These are phyloP conservation scores for Ministeria vibrans DNA, from an alignment of 78 protist genomes.

Conservation along the genomic window DNA sequence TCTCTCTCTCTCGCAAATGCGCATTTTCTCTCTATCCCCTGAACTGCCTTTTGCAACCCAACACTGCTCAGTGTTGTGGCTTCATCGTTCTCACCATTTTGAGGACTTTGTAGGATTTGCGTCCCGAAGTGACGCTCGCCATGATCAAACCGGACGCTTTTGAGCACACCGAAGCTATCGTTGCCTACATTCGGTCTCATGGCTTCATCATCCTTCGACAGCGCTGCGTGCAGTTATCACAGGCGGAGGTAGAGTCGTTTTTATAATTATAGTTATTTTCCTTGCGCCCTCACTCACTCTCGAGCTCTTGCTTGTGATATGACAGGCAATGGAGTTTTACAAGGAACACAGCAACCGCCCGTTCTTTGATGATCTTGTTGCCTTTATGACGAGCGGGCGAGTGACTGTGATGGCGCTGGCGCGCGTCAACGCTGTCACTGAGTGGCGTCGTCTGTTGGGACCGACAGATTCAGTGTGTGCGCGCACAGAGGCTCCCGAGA, in stretches of 20 bases:
- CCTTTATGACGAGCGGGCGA: constrained; percentile 46
- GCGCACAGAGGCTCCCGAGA: background rate
- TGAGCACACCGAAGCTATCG: background rate
- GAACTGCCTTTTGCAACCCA: no score
- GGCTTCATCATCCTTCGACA: constrained; percentile 35
- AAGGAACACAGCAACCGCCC: constrained; percentile 43
- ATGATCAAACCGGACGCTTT: background rate
- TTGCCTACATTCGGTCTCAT: background rate
- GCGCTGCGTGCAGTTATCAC: constrained; percentile 1
- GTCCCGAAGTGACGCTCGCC: no score
- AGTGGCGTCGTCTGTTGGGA: constrained; percentile 38
- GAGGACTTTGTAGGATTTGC: no score
- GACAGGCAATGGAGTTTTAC: constrained; percentile 38
- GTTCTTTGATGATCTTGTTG: constrained; percentile 26
- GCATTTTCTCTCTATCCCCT: no score
- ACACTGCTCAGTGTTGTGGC: no score
- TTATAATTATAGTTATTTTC: no score
- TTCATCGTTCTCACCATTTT: no score
- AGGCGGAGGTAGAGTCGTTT: no score
- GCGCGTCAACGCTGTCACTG: constrained; percentile 24
- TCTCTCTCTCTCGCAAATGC: no score
- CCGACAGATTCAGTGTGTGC: constrained; percentile 18
- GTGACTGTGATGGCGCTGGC: constrained; percentile 15
- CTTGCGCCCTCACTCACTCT: no score
- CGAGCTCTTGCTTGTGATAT: no score